Conservation (phyloP, 176 grass and related monocot genomes). For the Canna indica region DNA sequence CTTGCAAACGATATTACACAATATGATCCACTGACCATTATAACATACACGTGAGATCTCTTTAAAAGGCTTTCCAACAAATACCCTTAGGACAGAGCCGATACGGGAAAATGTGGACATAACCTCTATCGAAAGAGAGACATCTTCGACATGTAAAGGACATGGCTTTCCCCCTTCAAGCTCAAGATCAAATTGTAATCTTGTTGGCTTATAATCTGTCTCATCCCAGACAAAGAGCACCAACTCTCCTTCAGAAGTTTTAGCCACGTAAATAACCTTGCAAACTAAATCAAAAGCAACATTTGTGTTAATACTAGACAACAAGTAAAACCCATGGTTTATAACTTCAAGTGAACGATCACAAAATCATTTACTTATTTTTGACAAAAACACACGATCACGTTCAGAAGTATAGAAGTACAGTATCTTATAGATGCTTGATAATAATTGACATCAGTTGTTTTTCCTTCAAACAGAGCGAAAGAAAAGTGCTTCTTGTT, state of each 20-base stretch:
- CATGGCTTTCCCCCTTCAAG: slow-evolving; percentile 11
- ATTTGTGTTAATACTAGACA: slow-evolving; percentile 37
- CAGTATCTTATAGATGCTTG: slow-evolving; percentile 45
- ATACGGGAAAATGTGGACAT: slow-evolving; percentile 53
- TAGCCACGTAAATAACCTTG: slow-evolving; percentile 75
- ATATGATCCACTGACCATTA: slow-evolving; percentile 46
- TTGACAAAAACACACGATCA: slow-evolving; percentile 37
- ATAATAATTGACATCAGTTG: slow-evolving; percentile 38
- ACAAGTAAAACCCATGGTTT: slow-evolving; percentile 41
- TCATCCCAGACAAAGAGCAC: slow-evolving; percentile 89
- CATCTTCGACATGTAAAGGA: slow-evolving; percentile 55
- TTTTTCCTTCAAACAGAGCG: slow-evolving; percentile 62
- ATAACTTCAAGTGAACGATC: slow-evolving; percentile 29
- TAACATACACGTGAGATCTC: slow-evolving; percentile 36
- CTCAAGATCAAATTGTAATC: slow-evolving; percentile 27
- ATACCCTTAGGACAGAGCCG: slow-evolving; percentile 66
- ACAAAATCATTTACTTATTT: slow-evolving; percentile 47
- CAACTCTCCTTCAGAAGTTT: slow-evolving; percentile 34
- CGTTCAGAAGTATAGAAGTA: slow-evolving; percentile 28
- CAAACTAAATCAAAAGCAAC: slow-evolving; percentile 71
- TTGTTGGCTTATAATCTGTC: slow-evolving; percentile 54
- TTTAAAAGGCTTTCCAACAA: slow-evolving; percentile 24
- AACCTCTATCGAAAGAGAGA: slow-evolving; percentile 43
- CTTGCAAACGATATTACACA: slow-evolving; percentile 60
- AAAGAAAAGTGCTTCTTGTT: slow-evolving; percentile 72